Evolutionary conservation across 176 grass and related monocot species (phyloP).

Genomic region (Zea mays): DNA sequence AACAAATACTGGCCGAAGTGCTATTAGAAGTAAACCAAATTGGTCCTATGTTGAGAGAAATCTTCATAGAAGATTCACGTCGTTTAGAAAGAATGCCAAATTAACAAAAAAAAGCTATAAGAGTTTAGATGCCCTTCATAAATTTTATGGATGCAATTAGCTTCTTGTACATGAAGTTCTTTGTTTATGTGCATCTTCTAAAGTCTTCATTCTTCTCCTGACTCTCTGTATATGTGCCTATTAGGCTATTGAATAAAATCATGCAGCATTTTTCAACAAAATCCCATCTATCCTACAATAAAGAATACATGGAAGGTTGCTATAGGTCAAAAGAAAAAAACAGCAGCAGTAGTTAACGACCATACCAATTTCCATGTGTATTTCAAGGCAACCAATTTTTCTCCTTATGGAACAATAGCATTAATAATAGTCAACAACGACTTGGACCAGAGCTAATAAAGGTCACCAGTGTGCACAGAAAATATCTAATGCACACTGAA

Average conservation of each 20-base stretch:
- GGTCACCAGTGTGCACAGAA: background rate
- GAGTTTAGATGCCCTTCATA: background rate
- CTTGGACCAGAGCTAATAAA: background rate
- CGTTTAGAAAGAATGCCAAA: slow-evolving; percentile 6
- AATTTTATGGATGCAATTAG: background rate
- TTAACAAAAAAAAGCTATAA: background rate
- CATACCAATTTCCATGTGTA: background rate
- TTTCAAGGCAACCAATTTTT: background rate
- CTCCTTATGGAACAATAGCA: background rate
- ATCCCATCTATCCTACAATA: background rate
- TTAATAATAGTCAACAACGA: background rate
- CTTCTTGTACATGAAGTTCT: background rate
- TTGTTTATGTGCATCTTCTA: background rate
- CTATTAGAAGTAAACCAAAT: background rate
- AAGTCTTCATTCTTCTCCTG: too few species aligned
- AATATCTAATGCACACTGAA: background rate
- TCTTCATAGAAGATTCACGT: slow-evolving; percentile 1
- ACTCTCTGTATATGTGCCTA: too few species aligned
- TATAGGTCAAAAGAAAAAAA: background rate
- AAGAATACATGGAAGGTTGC: background rate
- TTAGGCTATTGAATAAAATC: background rate
- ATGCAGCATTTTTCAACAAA: background rate
- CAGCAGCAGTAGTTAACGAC: background rate
- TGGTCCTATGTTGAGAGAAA: background rate
- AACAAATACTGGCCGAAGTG: background rate